Conservation (phyloP, 2,329 filamentous ascomycete species). For the Penicillium brevicompactum region DNA sequence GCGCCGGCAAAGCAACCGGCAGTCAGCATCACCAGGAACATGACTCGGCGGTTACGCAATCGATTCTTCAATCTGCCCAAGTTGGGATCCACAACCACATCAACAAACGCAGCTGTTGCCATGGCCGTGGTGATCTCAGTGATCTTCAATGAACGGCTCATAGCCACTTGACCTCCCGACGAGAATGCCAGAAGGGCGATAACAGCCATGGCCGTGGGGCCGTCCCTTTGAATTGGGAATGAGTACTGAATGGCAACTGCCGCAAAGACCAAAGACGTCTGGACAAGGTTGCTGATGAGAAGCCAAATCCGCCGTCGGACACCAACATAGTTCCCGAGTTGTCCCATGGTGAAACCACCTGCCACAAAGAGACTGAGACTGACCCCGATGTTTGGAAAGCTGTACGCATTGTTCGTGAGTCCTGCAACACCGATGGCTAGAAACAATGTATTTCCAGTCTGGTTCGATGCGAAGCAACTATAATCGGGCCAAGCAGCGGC, state of each 20-base stretch:
- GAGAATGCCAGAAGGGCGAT: slow-evolving; percentile 58
- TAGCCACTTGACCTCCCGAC: slow-evolving; percentile 62
- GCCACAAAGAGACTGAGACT: slow-evolving; percentile 60
- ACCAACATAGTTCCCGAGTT: slow-evolving; percentile 57
- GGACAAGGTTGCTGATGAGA: slow-evolving; percentile 56
- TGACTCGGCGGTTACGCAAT: slow-evolving; percentile 35
- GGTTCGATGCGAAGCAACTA: slow-evolving; percentile 65
- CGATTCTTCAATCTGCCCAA: slow-evolving; percentile 53
- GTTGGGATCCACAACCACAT: slow-evolving; percentile 58
- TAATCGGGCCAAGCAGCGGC: slow-evolving; percentile 64
- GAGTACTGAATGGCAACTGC: slow-evolving; percentile 54
- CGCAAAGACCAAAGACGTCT: slow-evolving; percentile 57
- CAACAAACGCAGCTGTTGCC: slow-evolving; percentile 65
- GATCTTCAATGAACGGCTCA: slow-evolving; percentile 57
- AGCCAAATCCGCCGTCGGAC: slow-evolving; percentile 57
- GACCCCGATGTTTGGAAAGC: slow-evolving; percentile 57
- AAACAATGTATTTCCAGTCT: slow-evolving; percentile 67
- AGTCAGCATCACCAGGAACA: slow-evolving; percentile 19
- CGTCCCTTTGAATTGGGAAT: slow-evolving; percentile 38
- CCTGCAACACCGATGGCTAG: slow-evolving; percentile 56
- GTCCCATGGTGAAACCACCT: slow-evolving; percentile 59
- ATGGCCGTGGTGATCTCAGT: slow-evolving; percentile 67
- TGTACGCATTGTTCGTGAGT: slow-evolving; percentile 53
- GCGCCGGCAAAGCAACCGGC: slow-evolving; percentile 21
- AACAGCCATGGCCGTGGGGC: slow-evolving; percentile 46